These are phyloP conservation scores for Alternaria ethzedia DNA, from an alignment of 2,329 filamentous ascomycete species.

Conservation along the genomic window DNA sequence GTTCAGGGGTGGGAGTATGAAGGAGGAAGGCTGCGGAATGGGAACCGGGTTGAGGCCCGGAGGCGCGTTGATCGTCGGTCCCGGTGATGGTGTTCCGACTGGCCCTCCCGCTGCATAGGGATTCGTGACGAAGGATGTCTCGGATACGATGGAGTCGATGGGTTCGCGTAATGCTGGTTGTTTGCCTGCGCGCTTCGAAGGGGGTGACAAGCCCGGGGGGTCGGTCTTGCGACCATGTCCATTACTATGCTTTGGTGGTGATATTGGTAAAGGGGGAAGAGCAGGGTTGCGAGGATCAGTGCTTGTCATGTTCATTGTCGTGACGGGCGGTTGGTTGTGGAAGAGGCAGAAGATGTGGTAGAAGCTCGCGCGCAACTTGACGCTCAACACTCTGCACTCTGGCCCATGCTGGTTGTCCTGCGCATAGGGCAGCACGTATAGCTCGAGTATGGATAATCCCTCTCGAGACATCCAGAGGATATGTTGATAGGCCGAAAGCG, in stretches of 20 bases:
- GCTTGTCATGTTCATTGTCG: constrained; percentile 43
- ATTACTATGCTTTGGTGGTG: constrained; percentile 28
- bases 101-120: constrained; percentile 52
- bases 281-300: constrained; percentile 36
- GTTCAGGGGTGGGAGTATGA: constrained; percentile 78
- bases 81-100: constrained; percentile 51
- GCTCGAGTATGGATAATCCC: constrained; percentile 84
- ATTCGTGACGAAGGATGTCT: constrained; percentile 59
- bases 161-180: constrained; percentile 55
- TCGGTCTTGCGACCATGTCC: constrained; percentile 34
- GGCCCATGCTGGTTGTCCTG: constrained; percentile 74
- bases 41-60: constrained; percentile 54
- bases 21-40: constrained; percentile 63
- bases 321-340: constrained; percentile 83
- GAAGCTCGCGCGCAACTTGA: constrained; percentile 91
- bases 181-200: constrained; percentile 43
- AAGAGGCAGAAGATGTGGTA: constrained; percentile 97
- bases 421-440: constrained; percentile 76
- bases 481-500: constrained; percentile 83
- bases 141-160: constrained; percentile 57
- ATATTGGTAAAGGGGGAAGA: constrained; percentile 31
- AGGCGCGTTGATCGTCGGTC: constrained; percentile 50
- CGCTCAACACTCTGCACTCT: constrained; percentile 86
- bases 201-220: constrained; percentile 34
- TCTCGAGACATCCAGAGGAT: constrained; percentile 96